Evolutionary conservation across 1,284 basidiomycete species (phyloP).

Genomic region (Cronartium quercuum): DNA sequence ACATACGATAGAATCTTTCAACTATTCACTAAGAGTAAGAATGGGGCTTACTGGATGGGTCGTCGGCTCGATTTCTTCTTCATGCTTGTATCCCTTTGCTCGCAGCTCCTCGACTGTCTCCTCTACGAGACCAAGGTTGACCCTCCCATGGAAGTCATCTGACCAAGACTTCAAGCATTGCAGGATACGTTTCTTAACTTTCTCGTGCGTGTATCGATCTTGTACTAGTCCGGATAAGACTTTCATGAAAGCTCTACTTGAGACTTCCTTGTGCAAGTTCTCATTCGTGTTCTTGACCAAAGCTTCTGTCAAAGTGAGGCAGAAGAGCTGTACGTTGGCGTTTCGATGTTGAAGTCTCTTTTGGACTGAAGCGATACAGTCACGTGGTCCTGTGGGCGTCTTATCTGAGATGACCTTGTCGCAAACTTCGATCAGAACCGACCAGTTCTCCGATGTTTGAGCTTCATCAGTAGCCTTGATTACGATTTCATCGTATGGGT

Average conservation of each 20-base stretch:
- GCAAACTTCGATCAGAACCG: slow-evolving; percentile 85
- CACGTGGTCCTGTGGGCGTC: slow-evolving; percentile 16
- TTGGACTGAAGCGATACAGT: slow-evolving; percentile 63
- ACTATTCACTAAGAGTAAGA: slow-evolving; percentile 53
- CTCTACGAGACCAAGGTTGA: slow-evolving; percentile 77
- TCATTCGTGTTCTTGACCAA: slow-evolving; percentile 82
- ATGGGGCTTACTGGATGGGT: neutral
- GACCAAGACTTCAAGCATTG: slow-evolving; percentile 76
- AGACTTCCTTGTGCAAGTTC: slow-evolving; percentile 75
- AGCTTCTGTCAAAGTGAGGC: slow-evolving; percentile 74
- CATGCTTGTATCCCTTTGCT: slow-evolving; percentile 58
- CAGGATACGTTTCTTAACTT: slow-evolving; percentile 72
- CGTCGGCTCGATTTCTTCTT: slow-evolving; percentile 15
- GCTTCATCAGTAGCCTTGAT: slow-evolving; percentile 93
- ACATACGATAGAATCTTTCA: neutral
- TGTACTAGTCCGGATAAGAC: slow-evolving; percentile 75
- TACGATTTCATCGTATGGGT: slow-evolving; percentile 89
- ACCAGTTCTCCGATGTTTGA: slow-evolving; percentile 90
- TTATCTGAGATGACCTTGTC: slow-evolving; percentile 79
- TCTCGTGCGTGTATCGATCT: slow-evolving; percentile 83
- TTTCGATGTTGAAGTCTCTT: slow-evolving; percentile 89
- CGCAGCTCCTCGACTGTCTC: slow-evolving; percentile 78
- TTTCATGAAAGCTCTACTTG: slow-evolving; percentile 81
- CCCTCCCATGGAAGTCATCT: slow-evolving; percentile 63
- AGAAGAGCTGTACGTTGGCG: slow-evolving; percentile 92